Base-by-base conservation (phyloP, 441 rosid species). In the Gossypium lobatum region DNA sequence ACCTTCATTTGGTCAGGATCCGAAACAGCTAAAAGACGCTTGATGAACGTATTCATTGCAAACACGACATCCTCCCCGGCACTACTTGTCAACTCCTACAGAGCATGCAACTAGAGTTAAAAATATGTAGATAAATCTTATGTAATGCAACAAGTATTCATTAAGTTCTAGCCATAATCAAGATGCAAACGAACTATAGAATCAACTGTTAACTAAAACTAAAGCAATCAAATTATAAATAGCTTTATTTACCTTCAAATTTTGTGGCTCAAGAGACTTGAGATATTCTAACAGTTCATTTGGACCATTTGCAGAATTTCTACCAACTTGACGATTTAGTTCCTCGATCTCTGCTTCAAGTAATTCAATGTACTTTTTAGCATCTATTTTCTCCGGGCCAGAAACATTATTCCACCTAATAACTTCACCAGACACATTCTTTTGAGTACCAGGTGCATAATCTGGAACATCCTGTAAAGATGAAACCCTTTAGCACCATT, bases 341-440 rank as follows among this genome's bases (percentile, higher is more conserved):
- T 95, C 98, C 77, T 91, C 96, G 11, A 95, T 90, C 85, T 95
- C 99, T 17, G 95, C 96, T 83, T 95, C 99, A 11, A 95, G 94
- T 70, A 95, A 78, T 80, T 95, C 97, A 2, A 95, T 93, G 81
- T 95, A 95, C 78, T 87, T 93, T 77, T 88, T 89, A 42, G 95
- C 98, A 82, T 95, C 97, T 53, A 95, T 87, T 84, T 78, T 93
- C 87, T 93, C 97, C 2, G 92, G 84, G 72, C 98, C 96, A 75
- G 98, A 93, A 34, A 90, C 82, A 78, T 87, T 85, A 78, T 90
- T 89, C 99, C 99, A 93, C 79, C 93, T 81, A 34, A 95, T 89
- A 57, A 95, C 96, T 81, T 95, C 97, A 66, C 99, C 97, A 34
- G 93, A 85, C 70, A 93, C 96, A 67, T 87, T 95, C 88, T 95